A percentile compares a stretch with the other conserved stretches of the same genome.
Conservation (phyloP, 768 basidiomycete genomes). For the Suillus discolor region DNA sequence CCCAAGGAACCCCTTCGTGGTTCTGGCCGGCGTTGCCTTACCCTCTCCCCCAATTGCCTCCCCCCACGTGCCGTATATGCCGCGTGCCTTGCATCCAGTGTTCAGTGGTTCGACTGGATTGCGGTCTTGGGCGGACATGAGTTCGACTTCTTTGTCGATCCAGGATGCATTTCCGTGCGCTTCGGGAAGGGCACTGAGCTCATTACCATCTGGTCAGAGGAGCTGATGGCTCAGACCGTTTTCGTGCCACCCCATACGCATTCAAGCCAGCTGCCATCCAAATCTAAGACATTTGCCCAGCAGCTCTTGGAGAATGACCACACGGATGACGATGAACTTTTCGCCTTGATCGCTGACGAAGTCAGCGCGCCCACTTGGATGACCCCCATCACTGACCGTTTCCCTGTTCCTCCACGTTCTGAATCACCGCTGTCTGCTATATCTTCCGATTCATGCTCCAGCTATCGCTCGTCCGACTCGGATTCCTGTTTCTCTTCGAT, state of each 20-base stretch:
- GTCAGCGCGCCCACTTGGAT: conserved; percentile 69
- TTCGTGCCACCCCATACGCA: conserved; percentile 12
- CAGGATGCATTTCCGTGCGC: conserved; percentile 75
- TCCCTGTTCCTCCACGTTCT: conserved; percentile 54
- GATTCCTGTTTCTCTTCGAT: conserved; percentile 70
- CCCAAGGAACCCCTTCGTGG: conserved; percentile 65
- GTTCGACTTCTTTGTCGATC: conserved; percentile 82
- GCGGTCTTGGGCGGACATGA: conserved; percentile 64
- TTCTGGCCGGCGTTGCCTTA: conserved; percentile 73
- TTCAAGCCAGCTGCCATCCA: conserved; percentile 22
- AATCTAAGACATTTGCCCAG: conserved; percentile 68
- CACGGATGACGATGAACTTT: conserved; percentile 73
- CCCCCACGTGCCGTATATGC: conserved; percentile 74
- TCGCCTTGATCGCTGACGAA: conserved; percentile 74
- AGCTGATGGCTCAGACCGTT: conserved; percentile 36
- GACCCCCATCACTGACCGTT: conserved; percentile 63
- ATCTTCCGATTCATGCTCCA: conserved; percentile 54
- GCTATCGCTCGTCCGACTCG: conserved; percentile 69
- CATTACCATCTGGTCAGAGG: conserved; percentile 71
- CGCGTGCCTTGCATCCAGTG: conserved; percentile 66
- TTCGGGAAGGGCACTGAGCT: conserved; percentile 49
- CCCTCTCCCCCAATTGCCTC: conserved; percentile 66
- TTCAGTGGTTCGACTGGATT: conserved; percentile 87
- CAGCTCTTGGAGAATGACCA: conserved; percentile 71
- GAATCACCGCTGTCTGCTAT: conserved; percentile 60